Base-by-base conservation (phyloP, 371 early-diverging fungal species). In the Parasitella parasitica region DNA sequence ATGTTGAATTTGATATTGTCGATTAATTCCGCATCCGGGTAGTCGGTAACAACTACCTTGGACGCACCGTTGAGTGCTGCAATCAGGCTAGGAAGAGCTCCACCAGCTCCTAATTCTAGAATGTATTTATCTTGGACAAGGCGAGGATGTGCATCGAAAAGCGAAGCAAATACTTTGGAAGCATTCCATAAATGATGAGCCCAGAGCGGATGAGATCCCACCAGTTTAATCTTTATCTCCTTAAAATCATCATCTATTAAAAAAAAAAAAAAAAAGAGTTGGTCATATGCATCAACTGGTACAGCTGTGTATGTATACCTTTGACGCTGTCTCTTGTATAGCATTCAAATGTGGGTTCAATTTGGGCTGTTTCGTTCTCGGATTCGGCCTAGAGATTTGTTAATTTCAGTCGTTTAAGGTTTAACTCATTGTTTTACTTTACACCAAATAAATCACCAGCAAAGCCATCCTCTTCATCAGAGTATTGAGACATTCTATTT, bases 121-220 rank as follows among this genome's bases (percentile, higher is more conserved):
- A 97, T 89, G 8, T 65, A 71, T 65, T 92, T 93, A 46, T 78
- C 77, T 6, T 64, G 48, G 6, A 86, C 81, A 4, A 91, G 60
- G 4, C 77, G 73, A 27, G 85, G 85, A 62, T 86, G 71, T 28
- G 66, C 48, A 60, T 95, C 96, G 52, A 97, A 76, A 64, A 91
- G 86, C 32, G 85, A 75, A 22, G 94, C 89, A 79, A 94, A 85
- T 35, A 86, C 84, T 64, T 89, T 87, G 54, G 92, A 91, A 1
- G 95, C 94, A 66, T 97, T 97, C 96, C 96, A 96, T 50, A 96
- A 80, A 53, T 89, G 80, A 69, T 96, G 94, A 6, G 88, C 95
- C 95, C 94, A 96, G 3, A 95, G 78, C 18, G 91, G 90, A 67
- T 93, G 94, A 2, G 88, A 80, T 16, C 92, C 92, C 6, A 92